phyloP scores from a whole-genome alignment of 306 rosid genomes.

The Dicorynia guianensis region DNA sequence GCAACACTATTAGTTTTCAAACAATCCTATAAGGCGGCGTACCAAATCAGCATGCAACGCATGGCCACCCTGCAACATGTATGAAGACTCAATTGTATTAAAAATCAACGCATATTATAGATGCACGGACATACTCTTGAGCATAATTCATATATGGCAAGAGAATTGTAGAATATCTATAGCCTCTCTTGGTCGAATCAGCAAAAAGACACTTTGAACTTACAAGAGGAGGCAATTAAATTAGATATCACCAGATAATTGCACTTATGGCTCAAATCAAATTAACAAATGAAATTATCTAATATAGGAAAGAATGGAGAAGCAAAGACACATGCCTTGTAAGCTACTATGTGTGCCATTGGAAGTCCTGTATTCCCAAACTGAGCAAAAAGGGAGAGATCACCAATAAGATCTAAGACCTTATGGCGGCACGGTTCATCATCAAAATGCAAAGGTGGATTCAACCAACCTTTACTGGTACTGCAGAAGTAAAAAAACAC shows the following conservation, averaged over 20 bases:
- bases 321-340: constrained; percentile 60
- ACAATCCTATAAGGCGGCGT: constrained; percentile 49
- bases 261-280: background rate
- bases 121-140: background rate
- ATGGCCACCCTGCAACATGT: constrained; percentile 76
- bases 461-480: constrained; percentile 82
- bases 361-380: constrained; percentile 92
- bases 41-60: constrained; percentile 73
- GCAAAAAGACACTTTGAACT: background rate
- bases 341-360: constrained; percentile 77
- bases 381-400: constrained; percentile 82
- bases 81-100: constrained; percentile 16
- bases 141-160: constrained; percentile 28
- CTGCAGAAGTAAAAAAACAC: constrained; percentile 52
- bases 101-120: background rate
- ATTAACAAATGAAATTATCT: constrained; percentile 21
- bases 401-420: constrained; percentile 89
- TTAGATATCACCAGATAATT: constrained; percentile 12
- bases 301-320: constrained; percentile 1
- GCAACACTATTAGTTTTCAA: constrained; percentile 32
- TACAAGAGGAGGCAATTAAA: constrained; percentile 15
- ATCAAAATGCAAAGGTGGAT: constrained; percentile 77
- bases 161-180: background rate
- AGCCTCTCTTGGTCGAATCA: background rate
- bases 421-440: constrained; percentile 96